Base-by-base conservation (phyloP, 2,329 filamentous ascomycete genomes). In the Tolypocladium paradoxum region DNA sequence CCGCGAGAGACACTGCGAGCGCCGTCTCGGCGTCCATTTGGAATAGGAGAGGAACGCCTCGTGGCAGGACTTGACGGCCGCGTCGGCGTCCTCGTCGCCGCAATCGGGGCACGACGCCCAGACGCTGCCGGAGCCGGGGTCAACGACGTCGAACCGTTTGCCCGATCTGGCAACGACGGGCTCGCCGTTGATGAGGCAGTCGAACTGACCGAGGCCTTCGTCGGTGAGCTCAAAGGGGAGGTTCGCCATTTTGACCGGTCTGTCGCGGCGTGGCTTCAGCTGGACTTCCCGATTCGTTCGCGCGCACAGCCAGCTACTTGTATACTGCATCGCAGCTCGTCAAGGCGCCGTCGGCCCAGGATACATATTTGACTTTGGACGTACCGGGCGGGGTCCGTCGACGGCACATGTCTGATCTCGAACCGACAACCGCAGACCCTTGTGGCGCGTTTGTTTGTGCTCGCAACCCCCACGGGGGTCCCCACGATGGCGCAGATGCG, bases 21-120 rank as follows among this genome's bases (percentile, higher is more conserved):
- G 62, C 56, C 56, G 52, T 37, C 68, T 63, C 1, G 72, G 68
- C 4, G 65, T 69, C 51, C 60, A 69, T 46, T 65, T 70, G 51
- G 64, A 65, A 58, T 73, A 73, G 0, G 54, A 61, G 33, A 67
- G 62, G 59, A 75, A 70, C 2, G 71, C 70, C 0, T 58, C 54
- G 48, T 71, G 60, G 4, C 67, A 60, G 2, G 71, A 65, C 35
- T 64, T 56, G 11, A 73, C 69, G 1, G 71, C 69, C 4, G 53
- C 55, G 33, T 71, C 67, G 33, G 73, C 67, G 31, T 75, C 73
- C 9, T 64, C 63, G n/a, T 66, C 65, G 5, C 65, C 64, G 58
- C 71, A 76, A 58, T 76, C 71, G 0, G 78, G 73, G 57, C 75
- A 77, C 8, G 72, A 73, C 2, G 75, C 73, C 76, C 77, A 82